These are phyloP conservation scores for Melastoma candidum DNA, from an alignment of 441 rosid species.

Conservation along the genomic window DNA sequence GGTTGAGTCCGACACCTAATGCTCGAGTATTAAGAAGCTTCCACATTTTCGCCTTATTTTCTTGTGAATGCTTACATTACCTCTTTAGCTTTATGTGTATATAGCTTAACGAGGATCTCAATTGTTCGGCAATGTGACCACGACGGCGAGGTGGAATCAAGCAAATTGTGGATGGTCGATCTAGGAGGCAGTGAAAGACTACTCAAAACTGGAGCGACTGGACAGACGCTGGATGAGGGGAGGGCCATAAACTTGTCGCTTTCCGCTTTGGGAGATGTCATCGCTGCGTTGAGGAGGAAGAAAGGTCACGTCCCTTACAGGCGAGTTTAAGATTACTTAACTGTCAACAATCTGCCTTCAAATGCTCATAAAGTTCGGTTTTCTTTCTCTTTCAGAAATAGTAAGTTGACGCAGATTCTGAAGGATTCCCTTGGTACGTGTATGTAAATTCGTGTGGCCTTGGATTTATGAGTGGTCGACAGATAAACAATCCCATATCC, in stretches of 20 bases:
- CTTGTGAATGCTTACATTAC: slow-evolving; percentile 37
- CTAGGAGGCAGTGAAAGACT: slow-evolving; percentile 89
- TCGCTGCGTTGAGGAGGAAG: slow-evolving; percentile 81
- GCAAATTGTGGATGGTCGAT: slow-evolving; percentile 96
- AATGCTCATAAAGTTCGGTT: slow-evolving; percentile 7
- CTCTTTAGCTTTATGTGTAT: slow-evolving; percentile 41
- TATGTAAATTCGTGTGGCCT: neutral
- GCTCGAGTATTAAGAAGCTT: neutral
- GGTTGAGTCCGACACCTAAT: slow-evolving; percentile 23
- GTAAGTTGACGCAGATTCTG: slow-evolving; percentile 94
- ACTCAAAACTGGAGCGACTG: slow-evolving; percentile 72
- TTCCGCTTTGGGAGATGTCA: slow-evolving; percentile 85
- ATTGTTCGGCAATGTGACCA: slow-evolving; percentile 43
- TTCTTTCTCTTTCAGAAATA: slow-evolving; percentile 59
- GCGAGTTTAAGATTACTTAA: slow-evolving; percentile 27
- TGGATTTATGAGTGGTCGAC: neutral
- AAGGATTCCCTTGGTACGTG: slow-evolving; percentile 75
- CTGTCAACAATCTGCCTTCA: neutral
- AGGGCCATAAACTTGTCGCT: slow-evolving; percentile 87
- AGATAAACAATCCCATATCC: neutral
- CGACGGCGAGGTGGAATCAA: slow-evolving; percentile 49
- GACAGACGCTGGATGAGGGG: slow-evolving; percentile 85
- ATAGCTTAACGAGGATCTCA: slow-evolving; percentile 79
- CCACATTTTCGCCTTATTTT: slow-evolving; percentile 13
- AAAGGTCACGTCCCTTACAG: slow-evolving; percentile 91